Conservation (phyloP, 177 flowering plant genomes). For the Vitis hybrid region DNA sequence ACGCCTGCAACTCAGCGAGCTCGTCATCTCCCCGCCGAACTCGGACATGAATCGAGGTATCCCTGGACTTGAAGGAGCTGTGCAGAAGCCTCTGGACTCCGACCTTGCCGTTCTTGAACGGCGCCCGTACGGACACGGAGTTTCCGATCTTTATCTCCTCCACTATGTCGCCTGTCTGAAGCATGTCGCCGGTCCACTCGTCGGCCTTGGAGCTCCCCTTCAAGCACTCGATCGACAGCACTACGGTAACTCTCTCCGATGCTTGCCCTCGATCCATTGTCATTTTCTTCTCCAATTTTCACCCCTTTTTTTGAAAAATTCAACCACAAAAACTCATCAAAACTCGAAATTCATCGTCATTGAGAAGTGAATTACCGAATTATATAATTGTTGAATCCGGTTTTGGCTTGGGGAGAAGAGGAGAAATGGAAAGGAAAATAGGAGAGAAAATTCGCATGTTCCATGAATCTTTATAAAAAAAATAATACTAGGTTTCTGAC, state of each 20-base stretch:
- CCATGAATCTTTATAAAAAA: too few relatives aligned
- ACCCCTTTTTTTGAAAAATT: too few relatives aligned
- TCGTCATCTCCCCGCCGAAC: conserved; percentile 74
- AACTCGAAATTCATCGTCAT: too few relatives aligned
- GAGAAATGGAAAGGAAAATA: too few relatives aligned
- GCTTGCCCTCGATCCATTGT: conserved; percentile 39
- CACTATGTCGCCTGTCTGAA: conserved; percentile 89
- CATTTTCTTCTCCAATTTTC: conserved; percentile 15
- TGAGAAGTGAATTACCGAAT: too few relatives aligned
- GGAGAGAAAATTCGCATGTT: too few relatives aligned
- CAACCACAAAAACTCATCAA: too few relatives aligned
- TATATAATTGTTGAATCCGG: too few relatives aligned
- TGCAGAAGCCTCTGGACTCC: conserved; percentile 77
- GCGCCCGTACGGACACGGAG: conserved; percentile 28
- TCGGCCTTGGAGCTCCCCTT: conserved; percentile 84
- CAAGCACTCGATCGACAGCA: conserved; percentile 79
- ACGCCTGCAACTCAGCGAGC: conserved; percentile 72
- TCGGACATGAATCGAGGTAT: conserved; percentile 67
- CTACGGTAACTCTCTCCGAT: conserved; percentile 15
- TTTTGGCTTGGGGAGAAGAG: too few relatives aligned
- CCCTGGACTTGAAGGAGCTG: conserved; percentile 54
- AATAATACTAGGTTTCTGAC: too few relatives aligned
- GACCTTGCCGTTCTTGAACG: conserved; percentile 67
- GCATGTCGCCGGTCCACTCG: conserved; percentile 84
- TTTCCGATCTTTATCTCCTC: conserved; percentile 70